Evolutionary conservation across 495 filamentous ascomycete genomes (phyloP).

Genomic region (Podospora pseudocomata): DNA sequence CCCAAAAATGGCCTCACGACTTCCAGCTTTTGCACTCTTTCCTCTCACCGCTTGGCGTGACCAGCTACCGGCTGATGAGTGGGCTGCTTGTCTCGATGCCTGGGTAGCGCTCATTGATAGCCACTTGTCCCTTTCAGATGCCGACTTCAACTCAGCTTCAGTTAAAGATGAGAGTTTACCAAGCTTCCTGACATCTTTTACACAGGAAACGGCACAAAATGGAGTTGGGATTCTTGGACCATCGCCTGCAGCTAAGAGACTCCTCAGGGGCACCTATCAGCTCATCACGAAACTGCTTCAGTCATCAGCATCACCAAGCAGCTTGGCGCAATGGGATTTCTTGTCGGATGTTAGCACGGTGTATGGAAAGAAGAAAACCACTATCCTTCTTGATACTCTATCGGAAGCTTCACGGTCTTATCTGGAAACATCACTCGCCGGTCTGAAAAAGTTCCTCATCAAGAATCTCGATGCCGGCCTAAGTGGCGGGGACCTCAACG

Average conservation of each 20-base stretch:
- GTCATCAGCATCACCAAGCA: conserved; percentile 39
- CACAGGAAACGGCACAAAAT: conserved; percentile 45
- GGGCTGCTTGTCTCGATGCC: conserved; percentile 72
- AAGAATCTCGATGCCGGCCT: conserved; percentile 49
- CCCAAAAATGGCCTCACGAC: conserved; percentile 24
- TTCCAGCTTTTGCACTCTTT: conserved; percentile 71
- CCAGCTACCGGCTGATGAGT: conserved; percentile 64
- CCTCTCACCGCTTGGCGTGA: conserved; percentile 65
- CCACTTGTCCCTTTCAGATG: conserved; percentile 55
- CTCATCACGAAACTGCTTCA: conserved; percentile 51
- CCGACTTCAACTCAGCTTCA: conserved; percentile 50
- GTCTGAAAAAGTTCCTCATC: conserved; percentile 44
- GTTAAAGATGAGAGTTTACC: conserved; percentile 53
- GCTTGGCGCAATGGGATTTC: conserved; percentile 54
- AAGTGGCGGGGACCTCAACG: conserved; percentile 44
- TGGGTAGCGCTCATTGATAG: conserved; percentile 65
- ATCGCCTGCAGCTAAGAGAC: conserved; percentile 43
- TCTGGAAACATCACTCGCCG: conserved; percentile 34
- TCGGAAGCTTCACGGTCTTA: conserved; percentile 33
- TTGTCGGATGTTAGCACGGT: conserved; percentile 53
- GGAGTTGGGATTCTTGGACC: conserved; percentile 41
- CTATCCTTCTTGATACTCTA: conserved; percentile 27
- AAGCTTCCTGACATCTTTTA: conserved; percentile 61
- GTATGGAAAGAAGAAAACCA: conserved; percentile 51
- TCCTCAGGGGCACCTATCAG: conserved; percentile 62